These are phyloP conservation scores for Penicillium sclerotiorum DNA, from an alignment of 2,329 filamentous ascomycete genomes.

Conservation along the genomic window DNA sequence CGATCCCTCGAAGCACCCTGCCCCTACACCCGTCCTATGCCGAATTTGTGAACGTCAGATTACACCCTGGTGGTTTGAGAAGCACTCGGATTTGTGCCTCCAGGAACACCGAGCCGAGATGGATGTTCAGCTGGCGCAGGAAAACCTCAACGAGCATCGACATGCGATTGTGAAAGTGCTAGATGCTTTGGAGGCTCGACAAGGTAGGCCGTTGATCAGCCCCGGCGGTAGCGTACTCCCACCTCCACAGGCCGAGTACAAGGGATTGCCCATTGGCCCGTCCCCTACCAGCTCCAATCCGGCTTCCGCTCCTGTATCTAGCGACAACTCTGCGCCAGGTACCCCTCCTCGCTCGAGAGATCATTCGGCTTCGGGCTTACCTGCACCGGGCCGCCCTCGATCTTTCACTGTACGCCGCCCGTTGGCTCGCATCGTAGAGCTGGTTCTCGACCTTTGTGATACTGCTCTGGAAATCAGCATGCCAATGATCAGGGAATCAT, in stretches of 20 bases:
- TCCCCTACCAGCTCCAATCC: conserved; percentile 67
- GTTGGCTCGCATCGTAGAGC: conserved; percentile 88
- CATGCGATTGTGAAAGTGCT: conserved; percentile 94
- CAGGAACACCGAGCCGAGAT: conserved; percentile 96
- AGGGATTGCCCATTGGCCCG: conserved; percentile 80
- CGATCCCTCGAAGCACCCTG: conserved; percentile 72
- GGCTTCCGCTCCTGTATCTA: conserved; percentile 71
- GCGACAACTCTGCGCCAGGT: conserved; percentile 70
- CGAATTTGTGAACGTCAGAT: conserved; percentile 98
- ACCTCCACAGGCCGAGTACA: conserved; percentile 75
- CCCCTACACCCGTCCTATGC: conserved; percentile 83
- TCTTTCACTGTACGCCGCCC: conserved; percentile 92
- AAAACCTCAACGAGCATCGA: conserved; percentile 86
- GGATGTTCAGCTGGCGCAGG: conserved; percentile 95
- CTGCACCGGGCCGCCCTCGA: conserved; percentile 72
- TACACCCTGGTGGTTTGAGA: conserved; percentile 99
- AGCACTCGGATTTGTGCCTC: conserved; percentile 92
- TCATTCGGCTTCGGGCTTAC: conserved; percentile 66
- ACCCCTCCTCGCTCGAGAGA: conserved; percentile 68
- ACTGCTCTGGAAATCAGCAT: conserved; percentile 94
- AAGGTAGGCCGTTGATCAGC: conserved; percentile 43
- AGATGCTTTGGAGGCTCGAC: conserved; percentile 77
- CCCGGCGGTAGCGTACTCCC: conserved; percentile 47
- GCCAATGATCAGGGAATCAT: conserved; percentile 81
- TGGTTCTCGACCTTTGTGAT: conserved; percentile 92